These are phyloP conservation scores for Magnaporthiopsis poae DNA, from an alignment of 2,329 filamentous ascomycete genomes.

Conservation along the genomic window DNA sequence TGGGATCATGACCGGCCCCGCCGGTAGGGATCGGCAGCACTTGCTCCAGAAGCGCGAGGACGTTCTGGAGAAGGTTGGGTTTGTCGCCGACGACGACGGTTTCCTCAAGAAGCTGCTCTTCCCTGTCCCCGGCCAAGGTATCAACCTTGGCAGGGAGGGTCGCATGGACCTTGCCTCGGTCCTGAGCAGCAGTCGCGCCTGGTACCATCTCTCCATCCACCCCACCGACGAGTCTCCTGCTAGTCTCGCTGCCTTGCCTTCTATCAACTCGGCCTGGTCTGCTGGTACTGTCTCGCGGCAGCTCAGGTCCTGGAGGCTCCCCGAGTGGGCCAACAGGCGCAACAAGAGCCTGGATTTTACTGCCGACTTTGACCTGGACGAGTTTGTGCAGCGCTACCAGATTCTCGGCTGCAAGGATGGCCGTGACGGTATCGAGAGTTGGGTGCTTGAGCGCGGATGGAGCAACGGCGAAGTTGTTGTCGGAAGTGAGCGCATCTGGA, in stretches of 20 bases:
- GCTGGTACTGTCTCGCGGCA: constrained; percentile 87
- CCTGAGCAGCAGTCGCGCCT: constrained; percentile 75
- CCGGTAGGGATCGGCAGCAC: constrained; percentile 63
- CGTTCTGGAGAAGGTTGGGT: constrained; percentile 74
- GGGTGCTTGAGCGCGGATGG: constrained; percentile 91
- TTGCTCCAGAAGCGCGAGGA: constrained; percentile 73
- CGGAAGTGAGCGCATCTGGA: constrained; percentile 87
- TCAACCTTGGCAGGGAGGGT: constrained; percentile 66
- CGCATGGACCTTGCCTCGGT: constrained; percentile 68
- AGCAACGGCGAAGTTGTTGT: constrained; percentile 93
- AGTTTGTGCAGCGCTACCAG: constrained; percentile 77
- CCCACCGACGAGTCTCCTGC: constrained; percentile 79
- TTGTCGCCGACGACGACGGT: constrained; percentile 70
- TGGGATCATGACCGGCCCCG: constrained; percentile 59
- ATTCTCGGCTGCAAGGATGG: constrained; percentile 80
- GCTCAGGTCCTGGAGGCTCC: constrained; percentile 81
- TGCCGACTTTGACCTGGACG: constrained; percentile 87
- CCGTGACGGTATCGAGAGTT: constrained; percentile 84
- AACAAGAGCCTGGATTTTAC: constrained; percentile 91
- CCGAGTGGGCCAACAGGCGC: constrained; percentile 91
- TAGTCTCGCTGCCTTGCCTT: constrained; percentile 59
- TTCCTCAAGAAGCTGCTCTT: constrained; percentile 77
- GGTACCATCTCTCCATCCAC: constrained; percentile 88
- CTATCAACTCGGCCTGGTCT: constrained; percentile 78
- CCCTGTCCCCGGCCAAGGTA: constrained; percentile 66